These are phyloP conservation scores for Aspergillus vadensis DNA, from an alignment of 2,329 filamentous ascomycete genomes.

Conservation along the genomic window DNA sequence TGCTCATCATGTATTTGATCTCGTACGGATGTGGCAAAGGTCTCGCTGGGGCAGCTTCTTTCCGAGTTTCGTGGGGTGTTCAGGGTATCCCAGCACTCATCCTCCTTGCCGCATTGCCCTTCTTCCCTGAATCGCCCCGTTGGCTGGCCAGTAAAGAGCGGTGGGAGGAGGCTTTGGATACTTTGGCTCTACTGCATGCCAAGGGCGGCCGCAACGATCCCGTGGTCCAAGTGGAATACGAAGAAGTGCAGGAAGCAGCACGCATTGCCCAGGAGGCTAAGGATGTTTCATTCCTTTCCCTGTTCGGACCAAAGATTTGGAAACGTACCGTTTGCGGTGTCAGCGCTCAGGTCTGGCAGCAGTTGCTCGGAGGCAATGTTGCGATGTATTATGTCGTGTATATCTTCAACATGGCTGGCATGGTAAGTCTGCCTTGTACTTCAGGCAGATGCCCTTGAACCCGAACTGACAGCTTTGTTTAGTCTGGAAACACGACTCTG, in stretches of 20 bases:
- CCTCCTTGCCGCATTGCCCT: slow-evolving; percentile 56
- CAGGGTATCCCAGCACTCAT: slow-evolving; percentile 63
- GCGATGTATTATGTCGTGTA: slow-evolving; percentile 64
- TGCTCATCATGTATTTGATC: slow-evolving; percentile 49
- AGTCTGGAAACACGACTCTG: slow-evolving; percentile 46
- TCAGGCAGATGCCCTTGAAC: background rate
- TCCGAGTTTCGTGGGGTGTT: slow-evolving; percentile 64
- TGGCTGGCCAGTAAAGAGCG: slow-evolving; percentile 64
- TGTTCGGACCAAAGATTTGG: slow-evolving; percentile 54
- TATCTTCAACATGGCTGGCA: slow-evolving; percentile 62
- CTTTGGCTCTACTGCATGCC: slow-evolving; percentile 60
- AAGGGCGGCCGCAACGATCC: slow-evolving; percentile 57
- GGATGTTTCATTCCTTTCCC: slow-evolving; percentile 38
- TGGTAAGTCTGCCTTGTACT: slow-evolving; percentile 33
- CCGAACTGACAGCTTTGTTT: slow-evolving; percentile 13
- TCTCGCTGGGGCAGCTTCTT: slow-evolving; percentile 47
- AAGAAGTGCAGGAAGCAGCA: slow-evolving; percentile 39
- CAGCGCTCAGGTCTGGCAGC: slow-evolving; percentile 59
- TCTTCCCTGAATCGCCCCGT: slow-evolving; percentile 63
- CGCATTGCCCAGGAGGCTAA: slow-evolving; percentile 35
- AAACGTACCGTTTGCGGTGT: slow-evolving; percentile 56
- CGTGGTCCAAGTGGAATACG: slow-evolving; percentile 56
- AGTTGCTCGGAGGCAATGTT: slow-evolving; percentile 60
- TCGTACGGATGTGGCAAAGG: slow-evolving; percentile 42
- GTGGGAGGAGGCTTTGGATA: slow-evolving; percentile 55